phyloP scores from a whole-genome alignment of 2,329 filamentous ascomycete species.

The Teratosphaeria zuluensis region DNA sequence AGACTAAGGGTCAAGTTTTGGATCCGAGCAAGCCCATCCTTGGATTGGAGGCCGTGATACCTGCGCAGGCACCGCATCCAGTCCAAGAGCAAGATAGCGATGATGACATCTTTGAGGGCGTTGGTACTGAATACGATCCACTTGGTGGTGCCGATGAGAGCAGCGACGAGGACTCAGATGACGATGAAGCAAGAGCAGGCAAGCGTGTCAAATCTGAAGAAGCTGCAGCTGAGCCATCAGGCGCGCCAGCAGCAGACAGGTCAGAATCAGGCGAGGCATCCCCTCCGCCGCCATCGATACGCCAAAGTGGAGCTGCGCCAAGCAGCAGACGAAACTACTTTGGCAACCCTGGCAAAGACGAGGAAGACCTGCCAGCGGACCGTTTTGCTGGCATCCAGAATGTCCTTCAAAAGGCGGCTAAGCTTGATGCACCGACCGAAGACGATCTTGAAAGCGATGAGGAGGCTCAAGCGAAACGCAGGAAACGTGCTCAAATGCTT shows the following conservation, averaged over 20 bases:
- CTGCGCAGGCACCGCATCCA: constrained; percentile 5
- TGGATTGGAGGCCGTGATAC: constrained; percentile 23
- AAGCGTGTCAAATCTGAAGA: neutral
- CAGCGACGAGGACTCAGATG: constrained; percentile 28
- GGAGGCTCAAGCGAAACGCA: constrained; percentile 43
- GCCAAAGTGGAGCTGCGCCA: neutral
- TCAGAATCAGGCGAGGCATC: neutral
- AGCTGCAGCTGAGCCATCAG: neutral
- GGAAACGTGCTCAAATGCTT: constrained; percentile 56
- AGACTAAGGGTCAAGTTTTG: constrained; percentile 20
- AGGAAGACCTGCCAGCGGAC: constrained; percentile 10
- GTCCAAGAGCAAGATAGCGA: constrained; percentile 32
- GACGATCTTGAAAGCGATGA: constrained; percentile 37
- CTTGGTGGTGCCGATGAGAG: constrained; percentile 42
- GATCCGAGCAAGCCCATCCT: constrained; percentile 22
- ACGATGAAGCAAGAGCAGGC: neutral
- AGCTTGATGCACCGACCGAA: constrained; percentile 38
- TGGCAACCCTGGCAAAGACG: constrained; percentile 14
- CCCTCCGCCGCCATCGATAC: neutral
- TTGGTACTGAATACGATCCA: constrained; percentile 51
- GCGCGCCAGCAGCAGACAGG: constrained; percentile 1
- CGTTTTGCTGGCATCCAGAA: constrained; percentile 23
- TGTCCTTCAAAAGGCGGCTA: constrained; percentile 61
- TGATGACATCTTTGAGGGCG: constrained; percentile 54
- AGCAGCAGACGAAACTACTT: constrained; percentile 27